Conservation (phyloP, 495 filamentous ascomycete species). For the Thozetella sp. region DNA sequence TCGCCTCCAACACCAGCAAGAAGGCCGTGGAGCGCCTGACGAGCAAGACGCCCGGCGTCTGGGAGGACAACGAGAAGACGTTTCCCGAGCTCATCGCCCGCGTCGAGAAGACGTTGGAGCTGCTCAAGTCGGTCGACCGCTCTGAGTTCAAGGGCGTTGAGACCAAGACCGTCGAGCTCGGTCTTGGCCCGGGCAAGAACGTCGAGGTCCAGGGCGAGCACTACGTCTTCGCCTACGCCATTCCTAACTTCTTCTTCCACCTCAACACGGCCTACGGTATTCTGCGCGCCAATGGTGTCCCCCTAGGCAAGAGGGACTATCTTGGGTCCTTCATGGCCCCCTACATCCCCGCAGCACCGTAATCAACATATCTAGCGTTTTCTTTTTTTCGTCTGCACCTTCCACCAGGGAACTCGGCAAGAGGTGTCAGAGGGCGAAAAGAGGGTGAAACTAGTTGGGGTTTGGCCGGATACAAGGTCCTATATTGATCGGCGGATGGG, state of each 20-base stretch:
- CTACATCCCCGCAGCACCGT: background rate
- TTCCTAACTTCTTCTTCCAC: conserved; percentile 64
- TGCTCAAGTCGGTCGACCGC: conserved; percentile 34
- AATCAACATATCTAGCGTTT: background rate
- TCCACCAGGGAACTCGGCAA: no score
- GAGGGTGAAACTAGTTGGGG: no score
- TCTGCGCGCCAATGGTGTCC: conserved; percentile 56
- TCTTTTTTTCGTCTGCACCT: background rate
- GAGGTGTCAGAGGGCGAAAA: no score
- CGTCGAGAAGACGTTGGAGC: conserved; percentile 31
- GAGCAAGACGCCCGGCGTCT: conserved; percentile 29
- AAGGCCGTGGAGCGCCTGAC: conserved; percentile 39
- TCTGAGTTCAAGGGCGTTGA: conserved; percentile 36
- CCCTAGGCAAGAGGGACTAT: conserved; percentile 58
- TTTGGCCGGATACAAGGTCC: no score
- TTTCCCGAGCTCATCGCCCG: conserved; percentile 40
- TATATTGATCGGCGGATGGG: no score
- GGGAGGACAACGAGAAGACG: conserved; percentile 35
- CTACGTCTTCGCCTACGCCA: conserved; percentile 33
- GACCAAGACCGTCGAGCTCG: conserved; percentile 27
- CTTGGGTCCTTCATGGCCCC: conserved; percentile 27
- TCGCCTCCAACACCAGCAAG: conserved; percentile 31
- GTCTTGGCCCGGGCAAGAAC: conserved; percentile 14
- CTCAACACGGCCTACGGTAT: conserved; percentile 55
- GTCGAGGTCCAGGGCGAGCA: conserved; percentile 11